Evolutionary conservation across 495 filamentous ascomycete genomes (phyloP).

Genomic region (Neurospora sp.): DNA sequence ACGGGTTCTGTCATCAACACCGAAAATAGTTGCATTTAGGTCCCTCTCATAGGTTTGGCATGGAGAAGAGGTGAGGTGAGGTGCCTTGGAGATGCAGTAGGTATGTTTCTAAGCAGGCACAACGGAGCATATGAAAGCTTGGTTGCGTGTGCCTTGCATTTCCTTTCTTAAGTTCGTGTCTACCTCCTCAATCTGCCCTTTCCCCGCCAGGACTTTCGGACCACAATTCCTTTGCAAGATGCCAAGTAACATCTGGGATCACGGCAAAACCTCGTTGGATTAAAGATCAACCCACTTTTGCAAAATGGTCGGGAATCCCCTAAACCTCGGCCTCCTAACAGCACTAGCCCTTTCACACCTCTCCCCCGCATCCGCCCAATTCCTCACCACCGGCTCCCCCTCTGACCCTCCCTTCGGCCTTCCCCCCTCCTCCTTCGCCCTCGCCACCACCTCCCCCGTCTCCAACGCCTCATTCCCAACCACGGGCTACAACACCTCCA

Average conservation of each 20-base stretch:
- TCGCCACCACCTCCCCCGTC: neutral
- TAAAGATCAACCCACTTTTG: neutral
- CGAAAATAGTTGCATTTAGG: too few relatives aligned
- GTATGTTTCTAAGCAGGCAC: neutral
- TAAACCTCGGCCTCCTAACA: too few relatives aligned
- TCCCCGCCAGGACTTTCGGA: neutral
- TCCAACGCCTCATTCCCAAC: constrained; percentile 4
- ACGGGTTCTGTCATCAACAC: too few relatives aligned
- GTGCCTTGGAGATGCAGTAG: too few relatives aligned
- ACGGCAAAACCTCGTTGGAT: neutral
- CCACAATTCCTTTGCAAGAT: neutral
- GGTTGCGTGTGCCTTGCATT: neutral
- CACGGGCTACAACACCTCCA: constrained; percentile 11
- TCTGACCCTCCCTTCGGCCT: constrained; percentile 6
- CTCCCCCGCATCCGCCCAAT: neutral
- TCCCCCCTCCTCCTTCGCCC: neutral
- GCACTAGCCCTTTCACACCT: neutral
- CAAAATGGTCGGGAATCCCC: neutral
- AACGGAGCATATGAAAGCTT: neutral
- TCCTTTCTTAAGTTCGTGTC: neutral
- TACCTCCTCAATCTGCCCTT: neutral
- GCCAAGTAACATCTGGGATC: neutral
- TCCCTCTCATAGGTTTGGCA: too few relatives aligned
- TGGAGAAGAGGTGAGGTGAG: too few relatives aligned
- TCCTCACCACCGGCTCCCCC: neutral